A percentile compares a stretch with the other conserved stretches of the same genome.
Evolutionary conservation across 352 stramenopile genomes (phyloP).

Genomic region (Globisporangium echinulatum): DNA sequence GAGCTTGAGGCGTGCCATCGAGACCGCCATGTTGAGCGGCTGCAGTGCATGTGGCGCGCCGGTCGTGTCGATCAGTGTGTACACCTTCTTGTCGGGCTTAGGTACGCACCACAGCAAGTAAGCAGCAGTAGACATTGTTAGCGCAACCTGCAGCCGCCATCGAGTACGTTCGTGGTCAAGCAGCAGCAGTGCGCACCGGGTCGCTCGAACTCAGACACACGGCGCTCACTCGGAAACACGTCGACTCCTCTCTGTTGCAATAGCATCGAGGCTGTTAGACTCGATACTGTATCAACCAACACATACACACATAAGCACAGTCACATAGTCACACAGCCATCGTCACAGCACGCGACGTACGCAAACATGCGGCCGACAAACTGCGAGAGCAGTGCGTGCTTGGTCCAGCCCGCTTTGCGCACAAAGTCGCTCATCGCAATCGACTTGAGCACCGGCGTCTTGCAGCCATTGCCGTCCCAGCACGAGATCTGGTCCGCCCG

Average conservation of each 20-base stretch:
- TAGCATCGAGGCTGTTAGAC: no score
- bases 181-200: constrained; percentile 20
- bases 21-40: constrained; percentile 49
- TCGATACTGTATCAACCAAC: neutral
- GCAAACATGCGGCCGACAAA: constrained; percentile 64
- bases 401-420: constrained; percentile 59
- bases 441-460: constrained; percentile 41
- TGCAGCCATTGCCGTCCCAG: constrained; percentile 48
- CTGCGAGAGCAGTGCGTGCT: constrained; percentile 62
- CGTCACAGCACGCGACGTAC: constrained; percentile 18
- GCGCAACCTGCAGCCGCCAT: no score
- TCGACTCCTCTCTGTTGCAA: constrained; percentile 31
- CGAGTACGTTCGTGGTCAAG: no score
- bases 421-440: constrained; percentile 76
- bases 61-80: constrained; percentile 47
- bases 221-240: constrained; percentile 35
- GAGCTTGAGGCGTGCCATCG: constrained; percentile 40
- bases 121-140: neutral
- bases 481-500: constrained; percentile 42
- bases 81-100: constrained; percentile 52
- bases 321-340: neutral
- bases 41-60: constrained; percentile 34
- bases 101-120: neutral
- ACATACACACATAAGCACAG: neutral
- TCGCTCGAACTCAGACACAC: constrained; percentile 42